A percentile compares a stretch with the other conserved stretches of the same genome.
These are phyloP conservation scores for Zygotorulaspora mrakii DNA, from an alignment of 1,139 yeast genomes.

Conservation along the genomic window DNA sequence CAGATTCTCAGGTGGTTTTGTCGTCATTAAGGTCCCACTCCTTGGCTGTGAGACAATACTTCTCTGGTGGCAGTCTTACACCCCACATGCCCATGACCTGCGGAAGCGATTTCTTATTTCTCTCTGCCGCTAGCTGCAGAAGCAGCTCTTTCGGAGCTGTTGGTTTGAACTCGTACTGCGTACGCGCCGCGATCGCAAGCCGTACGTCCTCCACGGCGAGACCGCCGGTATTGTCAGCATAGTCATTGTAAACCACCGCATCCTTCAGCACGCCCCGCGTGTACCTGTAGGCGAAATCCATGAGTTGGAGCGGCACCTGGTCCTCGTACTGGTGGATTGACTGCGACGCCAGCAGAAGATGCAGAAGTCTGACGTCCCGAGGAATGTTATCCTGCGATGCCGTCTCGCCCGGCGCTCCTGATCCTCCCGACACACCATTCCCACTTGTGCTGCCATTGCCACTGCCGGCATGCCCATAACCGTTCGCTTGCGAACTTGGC, in stretches of 20 bases:
- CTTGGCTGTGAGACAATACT: conserved; percentile 76
- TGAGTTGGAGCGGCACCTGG: conserved; percentile 87
- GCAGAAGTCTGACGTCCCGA: conserved; percentile 85
- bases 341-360: conserved; percentile 87
- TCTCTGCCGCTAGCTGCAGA: conserved; percentile 85
- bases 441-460: background rate
- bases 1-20: conserved; percentile 5
- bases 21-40: conserved; percentile 32
- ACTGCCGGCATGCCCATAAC: background rate
- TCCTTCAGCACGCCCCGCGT: conserved; percentile 83
- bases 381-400: conserved; percentile 46
- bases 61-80: conserved; percentile 91
- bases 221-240: conserved; percentile 42
- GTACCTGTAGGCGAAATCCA: conserved; percentile 93
- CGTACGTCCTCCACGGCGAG: conserved; percentile 85
- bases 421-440: conserved; percentile 1
- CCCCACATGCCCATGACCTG: conserved; percentile 93
- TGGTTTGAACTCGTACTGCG: conserved; percentile 92
- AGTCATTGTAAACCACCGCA: conserved; percentile 85
- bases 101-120: conserved; percentile 86
- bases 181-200: conserved; percentile 87
- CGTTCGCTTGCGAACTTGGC: conserved; percentile 1
- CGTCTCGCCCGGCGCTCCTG: conserved; percentile 1
- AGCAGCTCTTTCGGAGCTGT: conserved; percentile 84
- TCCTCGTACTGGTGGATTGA: conserved; percentile 91